phyloP scores from a whole-genome alignment of 176 grass and related monocot species.

The Aegilops longissima region DNA sequence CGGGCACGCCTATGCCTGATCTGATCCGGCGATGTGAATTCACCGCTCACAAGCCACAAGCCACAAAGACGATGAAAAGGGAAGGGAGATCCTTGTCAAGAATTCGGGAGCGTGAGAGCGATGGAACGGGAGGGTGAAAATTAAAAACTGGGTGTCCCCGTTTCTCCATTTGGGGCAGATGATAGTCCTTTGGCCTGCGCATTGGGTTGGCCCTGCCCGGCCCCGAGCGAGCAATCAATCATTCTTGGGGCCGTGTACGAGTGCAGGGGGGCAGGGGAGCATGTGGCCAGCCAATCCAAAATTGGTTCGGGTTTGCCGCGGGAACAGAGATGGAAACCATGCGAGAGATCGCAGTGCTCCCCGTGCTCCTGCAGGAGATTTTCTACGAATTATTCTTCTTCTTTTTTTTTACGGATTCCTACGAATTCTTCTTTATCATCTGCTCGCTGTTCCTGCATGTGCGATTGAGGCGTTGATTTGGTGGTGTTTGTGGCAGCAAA shows the following conservation, averaged over 20 bases:
- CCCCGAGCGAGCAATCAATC: slow-evolving; percentile 18
- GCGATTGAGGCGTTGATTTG: background rate
- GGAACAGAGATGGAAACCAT: background rate
- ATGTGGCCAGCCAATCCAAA: slow-evolving; percentile 19
- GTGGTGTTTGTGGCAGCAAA: no score
- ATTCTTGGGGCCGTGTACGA: slow-evolving; percentile 25
- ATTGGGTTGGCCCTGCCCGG: background rate
- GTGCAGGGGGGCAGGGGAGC: slow-evolving; percentile 55
- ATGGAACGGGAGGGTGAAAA: slow-evolving; percentile 17
- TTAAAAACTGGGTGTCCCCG: background rate
- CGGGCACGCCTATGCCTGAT: background rate
- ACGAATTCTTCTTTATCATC: no score
- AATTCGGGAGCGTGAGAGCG: background rate
- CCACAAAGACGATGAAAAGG: background rate
- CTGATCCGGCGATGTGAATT: background rate
- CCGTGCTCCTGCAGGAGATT: background rate
- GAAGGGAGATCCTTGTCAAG: background rate
- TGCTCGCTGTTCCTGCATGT: no score
- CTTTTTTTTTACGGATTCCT: no score
- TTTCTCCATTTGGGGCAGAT: background rate
- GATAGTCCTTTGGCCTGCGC: background rate
- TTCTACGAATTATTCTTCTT: no score
- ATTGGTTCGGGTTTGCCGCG: background rate
- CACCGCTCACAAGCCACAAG: background rate
- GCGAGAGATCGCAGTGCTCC: background rate